These are phyloP conservation scores for Syncephalastrum monosporum DNA, from an alignment of 371 early-diverging fungal species.

Conservation along the genomic window DNA sequence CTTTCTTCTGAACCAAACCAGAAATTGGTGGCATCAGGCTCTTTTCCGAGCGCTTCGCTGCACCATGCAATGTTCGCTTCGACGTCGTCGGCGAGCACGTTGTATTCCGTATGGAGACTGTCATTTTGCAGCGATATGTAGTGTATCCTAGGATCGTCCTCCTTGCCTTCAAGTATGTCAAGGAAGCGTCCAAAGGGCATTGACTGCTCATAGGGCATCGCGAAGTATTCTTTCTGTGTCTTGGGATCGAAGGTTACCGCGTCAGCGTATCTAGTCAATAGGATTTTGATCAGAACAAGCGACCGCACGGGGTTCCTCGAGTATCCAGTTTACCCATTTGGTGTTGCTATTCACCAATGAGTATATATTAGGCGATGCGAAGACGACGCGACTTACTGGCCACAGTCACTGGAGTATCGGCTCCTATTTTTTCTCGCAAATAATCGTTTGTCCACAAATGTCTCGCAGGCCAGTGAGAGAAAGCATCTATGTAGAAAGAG, in stretches of 20 bases:
- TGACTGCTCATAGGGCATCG: conserved; percentile 61
- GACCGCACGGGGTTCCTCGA: too few relatives aligned
- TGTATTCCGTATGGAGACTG: conserved; percentile 58
- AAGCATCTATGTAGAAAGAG: conserved; percentile 17
- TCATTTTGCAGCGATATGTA: conserved; percentile 77
- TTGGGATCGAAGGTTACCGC: conserved; percentile 55
- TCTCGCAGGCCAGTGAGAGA: conserved; percentile 63
- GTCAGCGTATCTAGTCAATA: conserved; percentile 59
- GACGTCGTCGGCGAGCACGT: conserved; percentile 55
- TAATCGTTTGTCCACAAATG: conserved; percentile 65
- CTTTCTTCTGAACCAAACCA: conserved; percentile 73
- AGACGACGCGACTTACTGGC: conserved; percentile 39
- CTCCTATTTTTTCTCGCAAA: conserved; percentile 42
- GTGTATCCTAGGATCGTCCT: conserved; percentile 25
- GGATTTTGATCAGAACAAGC: neutral
- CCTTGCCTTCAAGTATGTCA: conserved; percentile 36
- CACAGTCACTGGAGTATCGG: conserved; percentile 54
- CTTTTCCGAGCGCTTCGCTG: conserved; percentile 59
- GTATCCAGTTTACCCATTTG: conserved; percentile 34
- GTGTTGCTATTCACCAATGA: conserved; percentile 26
- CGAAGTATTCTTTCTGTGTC: conserved; percentile 56
- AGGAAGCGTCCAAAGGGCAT: conserved; percentile 62
- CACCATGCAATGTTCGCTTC: conserved; percentile 63
- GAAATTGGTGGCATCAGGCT: conserved; percentile 78
- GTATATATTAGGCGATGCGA: neutral